Base-by-base conservation (phyloP, 768 basidiomycete genomes). In the Tricholoma hemisulphureum region DNA sequence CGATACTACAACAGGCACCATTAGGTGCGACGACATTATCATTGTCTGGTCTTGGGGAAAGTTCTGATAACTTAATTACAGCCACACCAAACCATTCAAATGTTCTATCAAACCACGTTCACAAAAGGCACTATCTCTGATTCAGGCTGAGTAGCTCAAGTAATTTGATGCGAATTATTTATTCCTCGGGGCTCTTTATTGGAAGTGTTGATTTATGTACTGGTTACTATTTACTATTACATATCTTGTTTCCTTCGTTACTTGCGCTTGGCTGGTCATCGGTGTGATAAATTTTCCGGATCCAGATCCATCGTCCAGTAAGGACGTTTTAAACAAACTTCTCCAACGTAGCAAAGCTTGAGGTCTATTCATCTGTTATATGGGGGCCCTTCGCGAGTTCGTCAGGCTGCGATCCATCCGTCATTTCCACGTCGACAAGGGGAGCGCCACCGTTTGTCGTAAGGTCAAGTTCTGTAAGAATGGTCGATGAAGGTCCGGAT, bases 1-100 rank as follows among this genome's bases (percentile, higher is more conserved):
- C 23, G 83, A 82, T 13, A 80, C 80, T 32, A 85, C 84, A 10
- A 79, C 80, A 10, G 86, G 86, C 18, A 85, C 85, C 0, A 88
- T 88, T 61, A 87, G 85, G 86, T 81, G 61, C 14, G 24, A 28
- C 6, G 7, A 24, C 16, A 39, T 43, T 50, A 28, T 11, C 4
- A 9, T 32, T 32, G 41, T 50, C 8, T 35, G n/a, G 16, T 13
- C 26, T 50, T 49, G 48, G 49, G 37, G 41, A 58, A 55, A 39
- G 20, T 57, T 55, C 49, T 8, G 16, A 28, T 29, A 29, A 41
- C 9, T 16, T 26, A 11, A 51, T 24, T n/a, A 46, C 57, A 79
- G 86, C 65, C 86, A 86, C 61, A 86, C 85, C 4, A 81, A 80
- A 61, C 80, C 86, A 16, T 87, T 84, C 73, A 78, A 80, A 61